Evolutionary conservation across 441 rosid species (phyloP).

Genomic region (Adansonia grandidieri): DNA sequence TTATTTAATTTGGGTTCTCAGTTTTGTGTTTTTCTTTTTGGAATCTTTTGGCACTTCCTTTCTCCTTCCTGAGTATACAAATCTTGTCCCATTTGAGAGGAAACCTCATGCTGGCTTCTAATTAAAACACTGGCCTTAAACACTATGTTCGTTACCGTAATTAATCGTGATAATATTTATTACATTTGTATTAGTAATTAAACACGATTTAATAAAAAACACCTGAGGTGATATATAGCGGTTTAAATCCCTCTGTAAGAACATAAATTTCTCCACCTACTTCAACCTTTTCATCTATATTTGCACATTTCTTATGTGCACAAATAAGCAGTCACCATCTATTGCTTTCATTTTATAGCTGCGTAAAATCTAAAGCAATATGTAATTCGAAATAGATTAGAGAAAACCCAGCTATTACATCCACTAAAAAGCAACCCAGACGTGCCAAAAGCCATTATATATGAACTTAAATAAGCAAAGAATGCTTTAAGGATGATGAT

Average conservation of each 20-base stretch:
- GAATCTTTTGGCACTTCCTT: conserved; percentile 16
- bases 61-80: neutral
- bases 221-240: neutral
- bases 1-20: conserved; percentile 19
- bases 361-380: neutral
- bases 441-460: neutral
- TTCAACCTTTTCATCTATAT: neutral
- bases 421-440: neutral
- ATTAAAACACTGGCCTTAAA: neutral
- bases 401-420: neutral
- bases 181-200: neutral
- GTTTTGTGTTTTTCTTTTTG: neutral
- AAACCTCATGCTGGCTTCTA: neutral
- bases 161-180: neutral
- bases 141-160: neutral
- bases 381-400: neutral
- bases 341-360: neutral
- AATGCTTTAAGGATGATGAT: neutral
- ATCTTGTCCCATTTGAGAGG: conserved; percentile 24
- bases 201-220: neutral
- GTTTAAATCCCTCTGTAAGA: neutral
- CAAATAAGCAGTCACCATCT: neutral
- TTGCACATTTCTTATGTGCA: conserved; percentile 1
- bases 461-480: neutral
- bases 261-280: neutral